Conservation (phyloP, 2,329 filamentous ascomycete species). For the Neofusicoccum sp. region DNA sequence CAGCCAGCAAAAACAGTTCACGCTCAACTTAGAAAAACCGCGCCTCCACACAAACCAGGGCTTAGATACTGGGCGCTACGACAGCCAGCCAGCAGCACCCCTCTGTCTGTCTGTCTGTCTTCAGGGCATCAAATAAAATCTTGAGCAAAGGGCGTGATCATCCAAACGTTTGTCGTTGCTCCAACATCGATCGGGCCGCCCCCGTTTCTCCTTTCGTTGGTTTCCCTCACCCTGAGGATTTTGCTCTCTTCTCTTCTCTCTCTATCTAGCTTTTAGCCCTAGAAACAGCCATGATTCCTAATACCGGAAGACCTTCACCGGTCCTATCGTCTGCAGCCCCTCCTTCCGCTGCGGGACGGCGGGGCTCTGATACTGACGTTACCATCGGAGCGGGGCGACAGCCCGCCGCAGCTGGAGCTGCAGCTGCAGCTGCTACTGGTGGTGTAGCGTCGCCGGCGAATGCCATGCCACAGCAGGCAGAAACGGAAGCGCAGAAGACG, state of each 20-base stretch:
- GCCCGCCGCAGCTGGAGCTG: not conserved
- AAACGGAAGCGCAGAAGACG: constrained; percentile 23
- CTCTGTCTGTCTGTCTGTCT: not conserved
- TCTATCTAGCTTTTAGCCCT: not conserved
- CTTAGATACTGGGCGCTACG: too few species aligned
- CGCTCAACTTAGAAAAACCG: not conserved
- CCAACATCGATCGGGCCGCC: not conserved
- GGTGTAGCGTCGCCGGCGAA: not conserved
- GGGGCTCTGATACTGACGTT: not conserved
- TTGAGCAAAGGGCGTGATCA: not conserved
- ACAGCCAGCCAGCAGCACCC: too few species aligned
- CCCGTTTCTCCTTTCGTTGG: not conserved
- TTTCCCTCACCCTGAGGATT: not conserved
- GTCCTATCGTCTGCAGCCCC: not conserved
- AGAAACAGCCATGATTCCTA: not conserved
- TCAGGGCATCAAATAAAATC: not conserved
- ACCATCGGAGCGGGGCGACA: not conserved
- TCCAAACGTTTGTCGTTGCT: not conserved
- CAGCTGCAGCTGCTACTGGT: too few species aligned
- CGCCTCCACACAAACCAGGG: not conserved
- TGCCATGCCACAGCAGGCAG: not conserved
- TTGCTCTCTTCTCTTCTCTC: not conserved
- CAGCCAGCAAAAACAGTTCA: not conserved
- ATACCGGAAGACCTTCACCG: not conserved
- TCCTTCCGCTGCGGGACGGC: not conserved